Conservation (phyloP, 2,329 filamentous ascomycete species). For the Geosmithia putterillii region DNA sequence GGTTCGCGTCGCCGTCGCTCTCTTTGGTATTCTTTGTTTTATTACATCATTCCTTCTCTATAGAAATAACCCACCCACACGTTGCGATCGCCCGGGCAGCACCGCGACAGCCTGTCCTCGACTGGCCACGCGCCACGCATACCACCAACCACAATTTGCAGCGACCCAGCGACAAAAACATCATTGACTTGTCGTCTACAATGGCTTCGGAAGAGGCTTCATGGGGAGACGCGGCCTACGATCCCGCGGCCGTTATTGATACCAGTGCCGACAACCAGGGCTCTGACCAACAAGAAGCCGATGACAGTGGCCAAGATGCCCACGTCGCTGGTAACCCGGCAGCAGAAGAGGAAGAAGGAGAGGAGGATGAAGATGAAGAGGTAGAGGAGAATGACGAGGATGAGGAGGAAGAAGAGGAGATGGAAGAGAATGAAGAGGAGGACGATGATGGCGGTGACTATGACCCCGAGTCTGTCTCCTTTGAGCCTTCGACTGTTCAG, state of each 20-base stretch:
- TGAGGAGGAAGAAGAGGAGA: conserved; percentile 35
- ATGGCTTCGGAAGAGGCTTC: conserved; percentile 29
- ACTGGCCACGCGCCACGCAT: no score
- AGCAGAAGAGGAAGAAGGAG: conserved; percentile 31
- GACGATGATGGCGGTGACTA: conserved; percentile 43
- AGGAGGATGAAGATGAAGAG: conserved; percentile 34
- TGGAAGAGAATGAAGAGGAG: conserved; percentile 31
- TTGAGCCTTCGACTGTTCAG: conserved; percentile 24
- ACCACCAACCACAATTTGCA: no score
- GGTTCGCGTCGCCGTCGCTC: no score
- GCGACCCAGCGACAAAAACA: no score
- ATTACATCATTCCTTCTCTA: no score
- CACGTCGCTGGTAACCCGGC: conserved; percentile 35
- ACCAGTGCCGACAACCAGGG: conserved; percentile 41
- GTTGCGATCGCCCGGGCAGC: no score
- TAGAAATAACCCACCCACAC: no score
- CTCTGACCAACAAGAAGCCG: conserved; percentile 38
- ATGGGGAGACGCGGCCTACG: conserved; percentile 42
- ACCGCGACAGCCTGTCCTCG: no score
- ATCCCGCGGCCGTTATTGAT: conserved; percentile 42
- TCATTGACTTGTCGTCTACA: not conserved
- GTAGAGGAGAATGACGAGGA: conserved; percentile 31
- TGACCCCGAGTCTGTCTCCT: conserved; percentile 42
- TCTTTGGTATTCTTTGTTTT: no score
- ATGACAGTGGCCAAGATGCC: conserved; percentile 33